A percentile compares a stretch with the other conserved stretches of the same genome.
Evolutionary conservation across 768 basidiomycete species (phyloP).

Genomic region (Panaeolus cyanescens): DNA sequence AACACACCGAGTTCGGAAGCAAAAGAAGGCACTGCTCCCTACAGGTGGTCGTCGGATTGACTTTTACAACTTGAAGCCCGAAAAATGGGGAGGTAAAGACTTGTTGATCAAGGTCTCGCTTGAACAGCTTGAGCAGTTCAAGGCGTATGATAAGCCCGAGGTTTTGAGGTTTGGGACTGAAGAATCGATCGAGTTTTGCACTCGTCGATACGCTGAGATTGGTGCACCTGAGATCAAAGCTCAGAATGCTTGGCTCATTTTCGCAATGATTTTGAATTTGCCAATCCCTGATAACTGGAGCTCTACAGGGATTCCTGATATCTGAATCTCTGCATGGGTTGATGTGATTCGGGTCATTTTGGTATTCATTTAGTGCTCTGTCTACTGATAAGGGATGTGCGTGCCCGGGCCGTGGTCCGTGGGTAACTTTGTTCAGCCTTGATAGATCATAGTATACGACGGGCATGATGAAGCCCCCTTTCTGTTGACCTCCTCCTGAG

Average conservation of each 20-base stretch:
- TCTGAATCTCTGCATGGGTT: too few species aligned
- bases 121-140: slow-evolving; percentile 17
- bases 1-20: slow-evolving; percentile 19
- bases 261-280: too few species aligned
- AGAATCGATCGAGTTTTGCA: slow-evolving; percentile 13
- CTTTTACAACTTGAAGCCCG: slow-evolving; percentile 19
- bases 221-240: slow-evolving; percentile 15
- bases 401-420: too few species aligned
- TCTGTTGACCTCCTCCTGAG: too few species aligned
- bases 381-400: too few species aligned
- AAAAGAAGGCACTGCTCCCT: slow-evolving; percentile 21
- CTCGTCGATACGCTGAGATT: slow-evolving; percentile 11
- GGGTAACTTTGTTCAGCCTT: too few species aligned
- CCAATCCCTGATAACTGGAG: too few species aligned
- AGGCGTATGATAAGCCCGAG: slow-evolving; percentile 15
- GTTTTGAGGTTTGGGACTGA: slow-evolving; percentile 22
- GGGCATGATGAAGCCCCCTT: too few species aligned
- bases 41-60: slow-evolving; percentile 22
- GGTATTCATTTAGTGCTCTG: too few species aligned
- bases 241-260: slow-evolving; percentile 17
- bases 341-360: too few species aligned
- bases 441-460: too few species aligned
- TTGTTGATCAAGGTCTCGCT: slow-evolving; percentile 17
- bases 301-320: too few species aligned
- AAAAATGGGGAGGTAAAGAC: slow-evolving; percentile 16